Evolutionary conservation across 345 rosid species (phyloP).

Genomic region (Eutrema yunnanense): DNA sequence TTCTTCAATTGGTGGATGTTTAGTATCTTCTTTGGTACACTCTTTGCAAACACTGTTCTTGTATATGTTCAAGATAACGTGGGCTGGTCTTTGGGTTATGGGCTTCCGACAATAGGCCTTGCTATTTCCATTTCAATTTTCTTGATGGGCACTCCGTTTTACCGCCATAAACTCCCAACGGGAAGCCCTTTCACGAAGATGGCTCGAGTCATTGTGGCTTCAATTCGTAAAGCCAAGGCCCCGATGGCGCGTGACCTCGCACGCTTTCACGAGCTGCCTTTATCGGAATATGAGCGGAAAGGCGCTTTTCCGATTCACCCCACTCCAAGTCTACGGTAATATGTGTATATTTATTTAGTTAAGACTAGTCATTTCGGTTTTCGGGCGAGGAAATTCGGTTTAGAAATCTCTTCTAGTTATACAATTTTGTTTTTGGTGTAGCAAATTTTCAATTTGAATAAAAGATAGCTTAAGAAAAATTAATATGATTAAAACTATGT

Average conservation of each 20-base stretch:
- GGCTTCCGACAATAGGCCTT: constrained; percentile 65
- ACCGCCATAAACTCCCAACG: constrained; percentile 56
- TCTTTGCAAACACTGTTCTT: constrained; percentile 71
- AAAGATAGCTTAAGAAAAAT: too few species aligned
- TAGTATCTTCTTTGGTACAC: constrained; percentile 73
- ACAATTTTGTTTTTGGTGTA: background rate
- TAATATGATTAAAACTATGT: background rate
- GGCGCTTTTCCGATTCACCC: constrained; percentile 56
- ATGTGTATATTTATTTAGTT: background rate
- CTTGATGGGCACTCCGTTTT: constrained; percentile 58
- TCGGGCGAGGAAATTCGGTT: background rate
- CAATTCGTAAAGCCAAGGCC: constrained; percentile 45
- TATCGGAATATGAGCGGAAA: constrained; percentile 36
- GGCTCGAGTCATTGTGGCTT: constrained; percentile 65
- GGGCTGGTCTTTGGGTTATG: constrained; percentile 76
- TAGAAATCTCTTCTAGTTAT: background rate
- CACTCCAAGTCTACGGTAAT: constrained; percentile 56
- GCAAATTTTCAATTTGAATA: background rate
- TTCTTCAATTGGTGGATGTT: constrained; percentile 99
- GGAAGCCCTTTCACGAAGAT: constrained; percentile 78
- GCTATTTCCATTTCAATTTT: constrained; percentile 47
- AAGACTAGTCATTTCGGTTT: background rate
- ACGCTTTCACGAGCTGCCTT: constrained; percentile 50
- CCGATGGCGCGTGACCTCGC: constrained; percentile 43
- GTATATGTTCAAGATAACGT: constrained; percentile 86